These are phyloP conservation scores for Trifolium repens DNA, from an alignment of 306 rosid species.

Conservation along the genomic window DNA sequence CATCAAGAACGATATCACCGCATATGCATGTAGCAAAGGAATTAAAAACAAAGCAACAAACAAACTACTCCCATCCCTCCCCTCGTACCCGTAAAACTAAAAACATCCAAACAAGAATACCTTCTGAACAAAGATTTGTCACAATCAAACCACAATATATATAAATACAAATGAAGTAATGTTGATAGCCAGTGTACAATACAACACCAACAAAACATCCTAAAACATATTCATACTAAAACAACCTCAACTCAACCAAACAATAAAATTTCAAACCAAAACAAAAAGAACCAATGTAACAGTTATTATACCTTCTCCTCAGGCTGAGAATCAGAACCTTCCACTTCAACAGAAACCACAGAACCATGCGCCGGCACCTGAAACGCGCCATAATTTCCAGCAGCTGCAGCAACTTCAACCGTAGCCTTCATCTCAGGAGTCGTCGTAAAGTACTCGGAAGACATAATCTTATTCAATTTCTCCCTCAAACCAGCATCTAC, in stretches of 20 bases:
- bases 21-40: neutral
- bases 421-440: slow-evolving; percentile 93
- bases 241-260: slow-evolving; percentile 16
- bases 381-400: slow-evolving; percentile 71
- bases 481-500: slow-evolving; percentile 84
- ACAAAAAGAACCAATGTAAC: neutral
- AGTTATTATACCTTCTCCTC: slow-evolving; percentile 65
- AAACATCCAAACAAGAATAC: slow-evolving; percentile 26
- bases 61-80: neutral
- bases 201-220: neutral
- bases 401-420: slow-evolving; percentile 84
- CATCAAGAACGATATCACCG: neutral
- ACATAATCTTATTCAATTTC: slow-evolving; percentile 84
- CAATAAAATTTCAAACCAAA: neutral
- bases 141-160: neutral
- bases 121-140: neutral
- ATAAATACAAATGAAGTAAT: slow-evolving; percentile 28
- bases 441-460: slow-evolving; percentile 82
- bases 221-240: neutral
- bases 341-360: slow-evolving; percentile 53
- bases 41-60: slow-evolving; percentile 16
- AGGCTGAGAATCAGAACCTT: slow-evolving; percentile 56
- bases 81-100: neutral
- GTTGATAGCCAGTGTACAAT: neutral
- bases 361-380: slow-evolving; percentile 66